Percentiles rank a stretch among this genome's conserved stretches.
phyloP scores from a whole-genome alignment of 495 filamentous ascomycete species.

The Penicillium cosmopolitanum region DNA sequence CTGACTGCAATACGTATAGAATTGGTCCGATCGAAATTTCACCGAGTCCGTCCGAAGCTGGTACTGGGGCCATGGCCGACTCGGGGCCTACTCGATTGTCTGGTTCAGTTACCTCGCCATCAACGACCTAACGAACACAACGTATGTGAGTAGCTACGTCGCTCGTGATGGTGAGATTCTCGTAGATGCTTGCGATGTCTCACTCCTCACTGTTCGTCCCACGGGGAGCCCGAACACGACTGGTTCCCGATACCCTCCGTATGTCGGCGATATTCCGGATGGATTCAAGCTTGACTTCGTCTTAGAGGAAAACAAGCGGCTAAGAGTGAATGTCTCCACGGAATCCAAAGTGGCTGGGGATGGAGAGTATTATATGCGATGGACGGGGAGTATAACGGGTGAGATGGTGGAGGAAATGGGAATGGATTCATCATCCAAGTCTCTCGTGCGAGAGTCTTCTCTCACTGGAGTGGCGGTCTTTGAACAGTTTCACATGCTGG shows the following conservation, averaged over 20 bases:
- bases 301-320: slow-evolving; percentile 5
- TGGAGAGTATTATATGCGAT: slow-evolving; percentile 29
- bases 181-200: slow-evolving; percentile 21
- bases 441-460: not conserved
- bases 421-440: not conserved
- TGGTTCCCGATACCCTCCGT: slow-evolving; percentile 26
- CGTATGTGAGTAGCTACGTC: slow-evolving; percentile 38
- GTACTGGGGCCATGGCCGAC: slow-evolving; percentile 47
- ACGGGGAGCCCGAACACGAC: slow-evolving; percentile 15
- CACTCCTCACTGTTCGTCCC: slow-evolving; percentile 21
- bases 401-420: slow-evolving; percentile 14
- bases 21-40: slow-evolving; percentile 36
- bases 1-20: slow-evolving; percentile 13
- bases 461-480: slow-evolving; percentile 26
- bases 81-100: slow-evolving; percentile 43
- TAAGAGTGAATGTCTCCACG: slow-evolving; percentile 28
- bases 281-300: slow-evolving; percentile 24
- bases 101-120: slow-evolving; percentile 41
- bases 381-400: slow-evolving; percentile 29
- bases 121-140: slow-evolving; percentile 20
- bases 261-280: slow-evolving; percentile 21
- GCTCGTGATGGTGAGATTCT: slow-evolving; percentile 28
- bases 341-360: slow-evolving; percentile 20
- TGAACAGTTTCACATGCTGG: slow-evolving; percentile 27
- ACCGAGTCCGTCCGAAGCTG: slow-evolving; percentile 27